Conservation (phyloP, 495 filamentous ascomycete genomes). For the Immersiella caudata region DNA sequence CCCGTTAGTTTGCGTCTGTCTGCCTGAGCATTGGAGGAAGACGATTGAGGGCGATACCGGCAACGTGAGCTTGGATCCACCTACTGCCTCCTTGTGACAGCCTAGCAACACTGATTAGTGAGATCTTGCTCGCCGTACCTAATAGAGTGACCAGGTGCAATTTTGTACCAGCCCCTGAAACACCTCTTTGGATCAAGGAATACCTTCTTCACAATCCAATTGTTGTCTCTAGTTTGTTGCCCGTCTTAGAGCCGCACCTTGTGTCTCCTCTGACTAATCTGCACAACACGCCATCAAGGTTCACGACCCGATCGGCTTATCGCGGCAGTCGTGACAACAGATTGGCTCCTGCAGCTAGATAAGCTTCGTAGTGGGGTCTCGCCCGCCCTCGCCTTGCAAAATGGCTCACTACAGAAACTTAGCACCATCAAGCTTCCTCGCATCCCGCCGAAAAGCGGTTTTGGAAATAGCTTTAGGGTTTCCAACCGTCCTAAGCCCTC, state of each 20-base stretch:
- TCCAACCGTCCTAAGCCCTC: background rate
- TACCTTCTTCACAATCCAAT: too few species aligned
- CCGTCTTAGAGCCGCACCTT: background rate
- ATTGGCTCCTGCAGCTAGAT: background rate
- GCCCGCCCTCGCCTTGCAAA: background rate
- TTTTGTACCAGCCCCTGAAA: too few species aligned
- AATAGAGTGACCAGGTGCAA: too few species aligned
- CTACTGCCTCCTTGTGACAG: too few species aligned
- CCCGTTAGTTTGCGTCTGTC: constrained; percentile 94
- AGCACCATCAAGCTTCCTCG: background rate
- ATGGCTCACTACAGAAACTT: background rate
- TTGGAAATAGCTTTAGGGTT: background rate
- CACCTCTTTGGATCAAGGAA: too few species aligned
- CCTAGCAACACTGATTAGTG: too few species aligned
- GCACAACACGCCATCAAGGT: background rate
- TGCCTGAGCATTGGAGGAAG: constrained; percentile 97
- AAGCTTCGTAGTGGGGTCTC: background rate
- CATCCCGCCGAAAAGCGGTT: background rate
- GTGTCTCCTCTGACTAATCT: background rate
- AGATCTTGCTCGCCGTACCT: too few species aligned
- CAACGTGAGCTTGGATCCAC: too few species aligned
- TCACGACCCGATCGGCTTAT: background rate
- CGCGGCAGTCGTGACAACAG: background rate
- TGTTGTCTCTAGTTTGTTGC: too few species aligned
- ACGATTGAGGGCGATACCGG: constrained; percentile 95